Evolutionary conservation across 2,329 filamentous ascomycete species (phyloP), one percentile per base, ranked within the genome.

Genomic region (Botrytis deweyae): DNA sequence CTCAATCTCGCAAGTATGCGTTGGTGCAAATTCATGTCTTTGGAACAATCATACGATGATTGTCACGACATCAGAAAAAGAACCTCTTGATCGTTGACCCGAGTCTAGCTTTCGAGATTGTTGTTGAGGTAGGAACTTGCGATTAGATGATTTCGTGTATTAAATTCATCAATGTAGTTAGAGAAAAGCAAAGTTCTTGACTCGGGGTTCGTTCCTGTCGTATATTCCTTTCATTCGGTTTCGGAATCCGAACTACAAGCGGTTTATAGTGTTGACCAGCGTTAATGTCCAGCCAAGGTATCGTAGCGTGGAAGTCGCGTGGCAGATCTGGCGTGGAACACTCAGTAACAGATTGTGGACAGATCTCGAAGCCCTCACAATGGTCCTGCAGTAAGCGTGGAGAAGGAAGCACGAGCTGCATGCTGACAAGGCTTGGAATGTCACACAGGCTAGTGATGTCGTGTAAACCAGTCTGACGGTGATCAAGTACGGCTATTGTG

Each of bases 191-290:
- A 16, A 55, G 4, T 22, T 29, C 20, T 55, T 55, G 18, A 68
- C 65, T 55, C 36, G 36, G 49, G 36, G 36, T 42, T 42, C 16
- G 5, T 16, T 29, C n/a, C 5, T n/a, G 36, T 68, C 49, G 49
- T 68, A 10, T 68, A 42, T 58, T 68, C 25, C 66, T 68, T 42
- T 29, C 44, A 66, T 66, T 66, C 36, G 25, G 10, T n/a, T 22
- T 68, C 33, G 12, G 36, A 40, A 29, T n/a, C 46, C 22, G 33
- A 52, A 66, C 20, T 36, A 20, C 16, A 25, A 68, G 36, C 25
- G 65, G 36, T 36, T 58, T 40, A 8, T 29, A 18, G 7, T 42
- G 14, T 52, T 68, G 46, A 8, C 14, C 46, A 38, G 38, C 36
- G 46, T 55, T 33, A 12, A 25, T 9, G 25, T 25, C 5, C 16